Conservation (phyloP, 345 rosid species). For the Laguncularia racemosa region DNA sequence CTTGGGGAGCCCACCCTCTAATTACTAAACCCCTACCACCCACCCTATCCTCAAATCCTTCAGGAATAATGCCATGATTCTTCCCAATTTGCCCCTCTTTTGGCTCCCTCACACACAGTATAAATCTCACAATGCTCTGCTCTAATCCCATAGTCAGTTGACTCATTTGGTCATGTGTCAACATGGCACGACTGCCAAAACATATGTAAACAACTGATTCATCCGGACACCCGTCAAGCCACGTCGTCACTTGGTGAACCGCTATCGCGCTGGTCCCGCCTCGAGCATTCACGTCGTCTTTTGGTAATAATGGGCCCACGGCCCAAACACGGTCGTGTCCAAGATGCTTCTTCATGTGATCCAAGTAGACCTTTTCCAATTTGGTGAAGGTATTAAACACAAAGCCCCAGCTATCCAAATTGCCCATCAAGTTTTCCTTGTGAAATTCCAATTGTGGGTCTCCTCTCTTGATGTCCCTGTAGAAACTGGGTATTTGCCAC, state of each 20-base stretch:
- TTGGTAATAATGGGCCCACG: slow-evolving; percentile 45
- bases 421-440: background rate
- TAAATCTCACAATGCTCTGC: slow-evolving; percentile 35
- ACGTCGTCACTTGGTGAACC: slow-evolving; percentile 21
- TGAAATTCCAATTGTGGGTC: background rate
- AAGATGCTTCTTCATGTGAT: slow-evolving; percentile 26
- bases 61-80: no score
- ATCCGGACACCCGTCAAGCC: slow-evolving; percentile 49
- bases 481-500: background rate
- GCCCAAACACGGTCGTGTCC: slow-evolving; percentile 38
- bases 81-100: slow-evolving; percentile 11
- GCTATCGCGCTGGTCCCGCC: slow-evolving; percentile 45
- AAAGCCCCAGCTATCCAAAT: slow-evolving; percentile 39
- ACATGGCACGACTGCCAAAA: slow-evolving; percentile 54
- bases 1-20: slow-evolving; percentile 54
- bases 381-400: slow-evolving; percentile 44
- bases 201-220: slow-evolving; percentile 53
- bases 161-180: slow-evolving; percentile 34
- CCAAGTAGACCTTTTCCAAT: slow-evolving; percentile 34
- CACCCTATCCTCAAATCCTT: slow-evolving; percentile 41
- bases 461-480: background rate
- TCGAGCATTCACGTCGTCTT: slow-evolving; percentile 1
- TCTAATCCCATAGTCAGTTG: slow-evolving; percentile 38
- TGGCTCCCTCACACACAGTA: slow-evolving; percentile 32
- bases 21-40: slow-evolving; percentile 38